phyloP scores from a whole-genome alignment of 1,139 yeast genomes.

The Scheffersomyces lignicola region DNA sequence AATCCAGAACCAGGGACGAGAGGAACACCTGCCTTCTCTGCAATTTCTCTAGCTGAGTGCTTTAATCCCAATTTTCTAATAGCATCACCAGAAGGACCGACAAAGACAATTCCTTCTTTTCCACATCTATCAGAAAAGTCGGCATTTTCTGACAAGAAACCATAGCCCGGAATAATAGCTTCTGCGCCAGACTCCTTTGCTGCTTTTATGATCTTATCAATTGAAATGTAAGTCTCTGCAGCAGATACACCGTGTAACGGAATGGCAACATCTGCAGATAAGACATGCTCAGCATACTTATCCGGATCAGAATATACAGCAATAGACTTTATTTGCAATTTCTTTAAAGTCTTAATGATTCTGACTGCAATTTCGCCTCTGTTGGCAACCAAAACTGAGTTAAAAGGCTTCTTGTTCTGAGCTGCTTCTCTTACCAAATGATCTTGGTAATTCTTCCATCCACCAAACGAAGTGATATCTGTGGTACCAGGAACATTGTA shows the following conservation, averaged over 20 bases:
- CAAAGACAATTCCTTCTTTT: conserved; percentile 81
- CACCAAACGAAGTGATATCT: conserved; percentile 83
- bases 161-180: conserved; percentile 96
- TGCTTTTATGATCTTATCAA: conserved; percentile 81
- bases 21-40: conserved; percentile 85
- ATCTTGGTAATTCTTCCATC: conserved; percentile 76
- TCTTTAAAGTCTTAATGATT: conserved; percentile 82
- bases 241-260: conserved; percentile 81
- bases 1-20: conserved; percentile 93
- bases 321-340: conserved; percentile 72
- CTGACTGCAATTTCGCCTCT: conserved; percentile 98
- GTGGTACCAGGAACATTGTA: conserved; percentile 67
- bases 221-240: conserved; percentile 84
- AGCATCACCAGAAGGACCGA: conserved; percentile 94
- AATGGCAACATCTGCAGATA: conserved; percentile 76
- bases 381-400: conserved; percentile 87
- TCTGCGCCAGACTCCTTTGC: conserved; percentile 82
- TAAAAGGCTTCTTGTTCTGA: conserved; percentile 58
- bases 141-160: conserved; percentile 94
- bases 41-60: conserved; percentile 95
- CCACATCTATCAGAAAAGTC: conserved; percentile 89
- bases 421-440: conserved; percentile 24
- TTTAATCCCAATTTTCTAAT: conserved; percentile 88
- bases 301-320: conserved; percentile 93
- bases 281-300: conserved; percentile 82